A percentile compares a stretch with the other conserved stretches of the same genome.
These are phyloP conservation scores for Mycosphaerella arachidis DNA, from an alignment of 2,329 filamentous ascomycete species.

Conservation along the genomic window DNA sequence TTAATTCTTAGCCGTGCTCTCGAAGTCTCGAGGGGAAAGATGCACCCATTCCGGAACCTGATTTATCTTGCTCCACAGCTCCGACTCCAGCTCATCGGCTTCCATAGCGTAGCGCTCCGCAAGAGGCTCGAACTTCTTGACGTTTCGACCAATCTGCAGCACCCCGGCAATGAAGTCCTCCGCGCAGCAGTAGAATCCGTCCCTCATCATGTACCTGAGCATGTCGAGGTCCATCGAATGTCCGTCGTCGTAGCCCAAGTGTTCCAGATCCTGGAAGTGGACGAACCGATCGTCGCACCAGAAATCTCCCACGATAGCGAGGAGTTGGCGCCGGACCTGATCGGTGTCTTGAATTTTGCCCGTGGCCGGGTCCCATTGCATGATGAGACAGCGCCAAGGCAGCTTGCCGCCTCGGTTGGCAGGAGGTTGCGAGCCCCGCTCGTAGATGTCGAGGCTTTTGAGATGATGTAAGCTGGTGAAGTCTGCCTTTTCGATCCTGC, in stretches of 20 bases:
- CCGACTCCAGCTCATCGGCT: not conserved
- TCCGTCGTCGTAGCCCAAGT: not conserved
- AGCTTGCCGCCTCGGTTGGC: not conserved
- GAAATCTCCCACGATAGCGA: not conserved
- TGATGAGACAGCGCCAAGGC: not conserved
- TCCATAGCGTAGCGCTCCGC: not conserved
- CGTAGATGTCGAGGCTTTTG: not conserved
- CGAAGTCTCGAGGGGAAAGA: not conserved
- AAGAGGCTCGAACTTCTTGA: not conserved
- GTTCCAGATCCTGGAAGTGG: not conserved
- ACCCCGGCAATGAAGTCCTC: not conserved
- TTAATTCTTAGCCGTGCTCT: not conserved
- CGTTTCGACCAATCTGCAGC: not conserved
- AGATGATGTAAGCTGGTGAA: not conserved
- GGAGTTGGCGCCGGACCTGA: not conserved
- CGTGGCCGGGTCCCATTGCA: not conserved
- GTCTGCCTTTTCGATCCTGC: not conserved
- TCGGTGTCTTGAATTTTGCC: not conserved
- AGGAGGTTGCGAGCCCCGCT: not conserved
- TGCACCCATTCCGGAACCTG: not conserved
- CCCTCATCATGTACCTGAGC: not conserved
- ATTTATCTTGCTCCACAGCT: not conserved
- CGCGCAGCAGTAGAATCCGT: not conserved
- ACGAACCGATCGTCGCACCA: not conserved
- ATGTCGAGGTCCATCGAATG: not conserved